These are phyloP conservation scores for Aspergillus sp. DNA, from an alignment of 2,329 filamentous ascomycete genomes.

Conservation along the genomic window DNA sequence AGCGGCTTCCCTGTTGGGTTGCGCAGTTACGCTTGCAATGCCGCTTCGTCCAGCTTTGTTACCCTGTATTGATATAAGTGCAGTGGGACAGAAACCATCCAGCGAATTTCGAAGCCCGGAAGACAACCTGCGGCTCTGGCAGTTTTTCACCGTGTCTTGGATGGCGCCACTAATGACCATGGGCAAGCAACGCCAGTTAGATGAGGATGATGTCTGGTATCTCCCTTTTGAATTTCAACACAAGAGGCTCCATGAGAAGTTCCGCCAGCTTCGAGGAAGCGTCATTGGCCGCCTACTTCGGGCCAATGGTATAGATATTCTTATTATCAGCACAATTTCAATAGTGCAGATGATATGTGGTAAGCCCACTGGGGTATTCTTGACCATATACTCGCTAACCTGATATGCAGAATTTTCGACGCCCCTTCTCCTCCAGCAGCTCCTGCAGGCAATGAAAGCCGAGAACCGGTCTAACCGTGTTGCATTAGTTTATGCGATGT, in stretches of 20 bases:
- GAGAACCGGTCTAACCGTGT: constrained; percentile 51
- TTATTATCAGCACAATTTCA: constrained; percentile 65
- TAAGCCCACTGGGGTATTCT: constrained; percentile 26
- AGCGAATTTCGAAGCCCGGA: constrained; percentile 69
- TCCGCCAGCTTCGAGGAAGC: constrained; percentile 70
- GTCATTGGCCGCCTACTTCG: constrained; percentile 68
- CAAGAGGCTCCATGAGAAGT: constrained; percentile 68
- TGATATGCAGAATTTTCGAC: constrained; percentile 52
- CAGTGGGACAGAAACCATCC: constrained; percentile 56
- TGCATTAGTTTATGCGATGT: constrained; percentile 64
- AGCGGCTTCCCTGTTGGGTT: constrained; percentile 46
- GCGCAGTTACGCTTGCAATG: constrained; percentile 63
- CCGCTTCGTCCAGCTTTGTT: constrained; percentile 64
- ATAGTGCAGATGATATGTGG: constrained; percentile 61
- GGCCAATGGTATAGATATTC: constrained; percentile 77
- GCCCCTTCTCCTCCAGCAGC: constrained; percentile 69
- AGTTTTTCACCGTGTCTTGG: constrained; percentile 85
- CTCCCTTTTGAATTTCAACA: constrained; percentile 82
- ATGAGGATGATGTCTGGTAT: constrained; percentile 79
- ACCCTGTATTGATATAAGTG: constrained; percentile 58
- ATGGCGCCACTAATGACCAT: constrained; percentile 70
- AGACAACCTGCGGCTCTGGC: constrained; percentile 75
- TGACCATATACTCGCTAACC: constrained; percentile 17
- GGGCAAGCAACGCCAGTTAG: constrained; percentile 64
- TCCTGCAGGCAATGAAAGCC: constrained; percentile 66